These are phyloP conservation scores for Drechslerella coelobrocha DNA, from an alignment of 2,329 filamentous ascomycete species.

Conservation along the genomic window DNA sequence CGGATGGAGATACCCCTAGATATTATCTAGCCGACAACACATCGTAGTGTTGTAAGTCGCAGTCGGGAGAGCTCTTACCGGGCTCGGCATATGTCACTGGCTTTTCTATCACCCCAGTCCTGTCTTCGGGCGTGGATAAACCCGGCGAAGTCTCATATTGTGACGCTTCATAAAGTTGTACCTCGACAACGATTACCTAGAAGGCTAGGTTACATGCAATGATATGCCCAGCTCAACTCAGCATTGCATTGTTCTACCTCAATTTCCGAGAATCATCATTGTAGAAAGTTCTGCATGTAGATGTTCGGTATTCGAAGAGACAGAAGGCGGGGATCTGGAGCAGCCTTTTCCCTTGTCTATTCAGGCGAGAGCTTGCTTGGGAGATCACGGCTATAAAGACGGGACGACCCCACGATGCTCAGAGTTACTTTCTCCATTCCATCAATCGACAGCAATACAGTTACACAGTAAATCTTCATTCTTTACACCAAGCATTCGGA, in stretches of 20 bases:
- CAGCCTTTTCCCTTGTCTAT: no score
- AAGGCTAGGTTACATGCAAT: background rate
- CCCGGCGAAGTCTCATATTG: background rate
- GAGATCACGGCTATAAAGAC: background rate
- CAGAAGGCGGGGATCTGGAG: no score
- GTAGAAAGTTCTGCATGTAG: no score
- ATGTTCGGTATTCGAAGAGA: no score
- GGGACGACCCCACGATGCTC: background rate
- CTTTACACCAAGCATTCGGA: background rate
- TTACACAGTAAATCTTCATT: background rate
- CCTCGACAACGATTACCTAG: background rate
- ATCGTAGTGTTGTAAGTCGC: background rate
- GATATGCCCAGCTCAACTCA: background rate
- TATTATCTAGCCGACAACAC: background rate
- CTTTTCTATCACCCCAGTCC: background rate
- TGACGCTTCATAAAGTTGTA: background rate
- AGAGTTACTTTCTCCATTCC: background rate
- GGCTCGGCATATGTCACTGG: background rate
- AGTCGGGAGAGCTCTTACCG: background rate
- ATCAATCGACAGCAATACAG: background rate
- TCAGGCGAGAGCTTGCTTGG: no score
- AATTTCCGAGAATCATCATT: background rate
- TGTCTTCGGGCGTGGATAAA: background rate
- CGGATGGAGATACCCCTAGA: background rate
- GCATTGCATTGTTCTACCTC: background rate